Base-by-base conservation (phyloP, 345 rosid species). In the Citrus mangshanensis region DNA sequence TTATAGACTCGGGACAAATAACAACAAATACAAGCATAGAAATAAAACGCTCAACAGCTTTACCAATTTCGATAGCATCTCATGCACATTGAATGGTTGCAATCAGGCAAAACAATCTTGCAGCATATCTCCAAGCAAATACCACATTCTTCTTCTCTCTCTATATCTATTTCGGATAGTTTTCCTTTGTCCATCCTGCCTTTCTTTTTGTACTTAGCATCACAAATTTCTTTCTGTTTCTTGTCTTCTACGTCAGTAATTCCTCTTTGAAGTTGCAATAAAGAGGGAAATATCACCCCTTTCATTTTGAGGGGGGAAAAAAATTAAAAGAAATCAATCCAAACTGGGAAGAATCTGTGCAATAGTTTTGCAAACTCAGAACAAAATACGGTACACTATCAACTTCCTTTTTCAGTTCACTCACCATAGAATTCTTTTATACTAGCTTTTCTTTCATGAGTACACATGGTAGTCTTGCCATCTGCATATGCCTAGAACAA, bases 141-240 rank as follows among this genome's bases (percentile, higher is more conserved):
- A 6, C 94, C 95, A n/a, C 98, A 95, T 82, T 93, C 98, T 83
- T 95, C 94, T 78, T 95, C 98, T 72, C 92, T 90, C 82, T 95
- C 98, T n/a, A 89, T 10, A 72, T 93, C 95, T 10, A 89, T 87
- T 81, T 91, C 94, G 1, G 93, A 86, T 59, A 89, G 74, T 82
- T 92, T 93, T 22, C 97, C 98, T 81, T 87, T 90, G 62, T 91
- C 86, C 62, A 78, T 80, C 60, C 62, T 89, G 70, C 83, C 83
- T 73, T 77, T 89, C 77, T 66, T 89, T 69, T 78, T 84, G 85
- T 90, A 95, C 81, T 87, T 89, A 62, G 87, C 72, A 16, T 84
- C 86, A 70, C 91, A 92, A 35, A 91, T 72, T 76, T 95, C 97
- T 74, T 75, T 89, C 62, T 93, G 98, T 60, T 92, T 95, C 88